These are phyloP conservation scores for Hypomontagnella monticulosa DNA, from an alignment of 495 filamentous ascomycete genomes.

Conservation along the genomic window DNA sequence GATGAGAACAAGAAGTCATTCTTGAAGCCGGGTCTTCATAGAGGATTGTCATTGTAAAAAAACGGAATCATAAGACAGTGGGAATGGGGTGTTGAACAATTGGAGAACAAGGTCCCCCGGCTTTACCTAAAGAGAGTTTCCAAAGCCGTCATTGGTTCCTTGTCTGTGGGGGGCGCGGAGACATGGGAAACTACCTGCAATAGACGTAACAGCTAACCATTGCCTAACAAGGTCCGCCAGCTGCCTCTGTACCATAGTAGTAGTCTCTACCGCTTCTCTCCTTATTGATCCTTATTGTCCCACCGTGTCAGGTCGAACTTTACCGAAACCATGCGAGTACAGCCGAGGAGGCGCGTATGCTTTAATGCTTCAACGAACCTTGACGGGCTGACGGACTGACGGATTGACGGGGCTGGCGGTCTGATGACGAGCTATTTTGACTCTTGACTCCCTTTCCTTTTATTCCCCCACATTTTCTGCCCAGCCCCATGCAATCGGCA, in stretches of 20 bases:
- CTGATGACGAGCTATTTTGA: background rate
- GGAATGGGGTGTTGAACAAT: slow-evolving; percentile 26
- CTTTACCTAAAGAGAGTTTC: slow-evolving; percentile 15
- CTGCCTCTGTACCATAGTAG: background rate
- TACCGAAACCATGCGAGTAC: slow-evolving; percentile 43
- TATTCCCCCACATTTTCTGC: too few relatives aligned
- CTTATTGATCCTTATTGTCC: too few relatives aligned
- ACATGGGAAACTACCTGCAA: slow-evolving; percentile 23
- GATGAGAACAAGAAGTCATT: slow-evolving; percentile 16
- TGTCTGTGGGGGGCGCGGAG: slow-evolving; percentile 44
- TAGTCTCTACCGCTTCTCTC: background rate
- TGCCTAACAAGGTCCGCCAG: background rate
- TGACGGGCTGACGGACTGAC: slow-evolving; percentile 6
- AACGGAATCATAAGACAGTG: slow-evolving; percentile 20
- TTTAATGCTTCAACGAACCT: background rate
- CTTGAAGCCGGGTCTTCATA: background rate
- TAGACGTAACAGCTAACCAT: slow-evolving; percentile 20
- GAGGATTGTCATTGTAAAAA: slow-evolving; percentile 24
- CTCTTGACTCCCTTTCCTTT: background rate
- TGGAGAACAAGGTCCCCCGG: slow-evolving; percentile 25
- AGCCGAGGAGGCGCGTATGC: slow-evolving; percentile 30
- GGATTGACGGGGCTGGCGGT: too few relatives aligned
- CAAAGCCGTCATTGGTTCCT: slow-evolving; percentile 38
- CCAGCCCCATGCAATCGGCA: too few relatives aligned
- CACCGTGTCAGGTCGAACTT: slow-evolving; percentile 10